Evolutionary conservation across 805 yeast species (phyloP).

Genomic region (Metschnikowia reukaufii): DNA sequence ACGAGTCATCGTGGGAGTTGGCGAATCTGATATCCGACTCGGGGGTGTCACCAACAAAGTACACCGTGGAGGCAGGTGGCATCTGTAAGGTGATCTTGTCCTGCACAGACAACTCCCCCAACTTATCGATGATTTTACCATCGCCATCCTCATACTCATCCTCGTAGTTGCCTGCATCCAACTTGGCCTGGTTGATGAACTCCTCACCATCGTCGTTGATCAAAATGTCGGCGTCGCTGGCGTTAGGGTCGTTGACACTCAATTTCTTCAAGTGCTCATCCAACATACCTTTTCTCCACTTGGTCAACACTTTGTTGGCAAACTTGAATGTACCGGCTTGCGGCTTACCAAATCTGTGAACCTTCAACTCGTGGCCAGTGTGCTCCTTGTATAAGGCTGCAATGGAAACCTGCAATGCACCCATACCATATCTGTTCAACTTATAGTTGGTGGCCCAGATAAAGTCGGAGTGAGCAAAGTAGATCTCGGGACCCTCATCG

Average conservation of each 20-base stretch:
- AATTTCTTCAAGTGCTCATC: constrained; percentile 67
- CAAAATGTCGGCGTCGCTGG: constrained; percentile 42
- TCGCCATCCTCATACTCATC: constrained; percentile 33
- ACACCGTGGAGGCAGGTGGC: constrained; percentile 84
- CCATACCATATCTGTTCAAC: constrained; percentile 88
- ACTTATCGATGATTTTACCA: constrained; percentile 26
- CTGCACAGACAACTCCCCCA: constrained; percentile 26
- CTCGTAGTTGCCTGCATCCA: constrained; percentile 35
- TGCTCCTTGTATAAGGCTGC: constrained; percentile 83
- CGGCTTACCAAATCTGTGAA: constrained; percentile 86
- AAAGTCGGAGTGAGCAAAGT: constrained; percentile 89
- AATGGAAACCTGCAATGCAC: constrained; percentile 85
- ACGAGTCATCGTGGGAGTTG: constrained; percentile 77
- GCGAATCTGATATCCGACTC: constrained; percentile 88
- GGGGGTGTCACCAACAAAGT: constrained; percentile 89
- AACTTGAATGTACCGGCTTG: constrained; percentile 82
- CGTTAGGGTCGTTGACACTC: constrained; percentile 44
- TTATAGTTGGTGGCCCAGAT: constrained; percentile 91
- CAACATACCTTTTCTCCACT: constrained; percentile 77
- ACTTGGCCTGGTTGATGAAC: constrained; percentile 42
- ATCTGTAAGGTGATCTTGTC: constrained; percentile 51
- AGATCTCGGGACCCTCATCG: constrained; percentile 78
- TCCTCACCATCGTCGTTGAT: constrained; percentile 46
- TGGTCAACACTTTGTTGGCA: constrained; percentile 72
- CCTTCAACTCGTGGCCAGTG: constrained; percentile 77